Evolutionary conservation across 192 early-diverging fungal species (phyloP).

Genomic region (Backusella tuberculispora): DNA sequence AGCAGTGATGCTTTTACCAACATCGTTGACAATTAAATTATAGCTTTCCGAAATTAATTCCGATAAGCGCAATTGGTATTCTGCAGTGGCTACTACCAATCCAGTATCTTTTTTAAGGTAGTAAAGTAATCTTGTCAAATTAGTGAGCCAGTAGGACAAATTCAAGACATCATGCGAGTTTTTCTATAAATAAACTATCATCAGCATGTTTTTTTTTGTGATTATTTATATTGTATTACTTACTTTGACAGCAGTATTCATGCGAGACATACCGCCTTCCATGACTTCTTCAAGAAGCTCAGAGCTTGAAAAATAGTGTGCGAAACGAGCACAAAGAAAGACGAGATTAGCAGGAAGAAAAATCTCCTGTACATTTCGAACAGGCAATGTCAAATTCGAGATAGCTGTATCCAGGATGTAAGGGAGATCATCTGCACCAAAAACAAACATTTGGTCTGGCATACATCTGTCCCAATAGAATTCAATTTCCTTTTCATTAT

Average conservation of each 20-base stretch:
- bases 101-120: conserved; percentile 86
- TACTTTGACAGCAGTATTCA: conserved; percentile 58
- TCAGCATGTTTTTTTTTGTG: neutral
- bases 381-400: conserved; percentile 60
- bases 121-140: conserved; percentile 79
- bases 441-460: conserved; percentile 95
- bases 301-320: conserved; percentile 74
- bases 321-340: conserved; percentile 87
- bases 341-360: conserved; percentile 85
- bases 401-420: conserved; percentile 76
- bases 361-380: conserved; percentile 60
- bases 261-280: conserved; percentile 54
- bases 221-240: neutral
- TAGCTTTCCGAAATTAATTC: conserved; percentile 80
- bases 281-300: conserved; percentile 78
- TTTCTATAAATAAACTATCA: conserved; percentile 16
- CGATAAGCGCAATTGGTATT: conserved; percentile 75
- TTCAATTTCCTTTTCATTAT: conserved; percentile 8
- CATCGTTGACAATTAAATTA: conserved; percentile 61
- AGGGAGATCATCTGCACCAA: conserved; percentile 69
- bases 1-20: conserved; percentile 64
- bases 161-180: conserved; percentile 29
- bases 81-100: conserved; percentile 66
- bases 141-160: conserved; percentile 84
- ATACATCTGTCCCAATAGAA: conserved; percentile 85